Percentiles rank a stretch among this genome's conserved stretches.
These are phyloP conservation scores for Hypoxylon sp. DNA, from an alignment of 2,329 filamentous ascomycete species.

Conservation along the genomic window DNA sequence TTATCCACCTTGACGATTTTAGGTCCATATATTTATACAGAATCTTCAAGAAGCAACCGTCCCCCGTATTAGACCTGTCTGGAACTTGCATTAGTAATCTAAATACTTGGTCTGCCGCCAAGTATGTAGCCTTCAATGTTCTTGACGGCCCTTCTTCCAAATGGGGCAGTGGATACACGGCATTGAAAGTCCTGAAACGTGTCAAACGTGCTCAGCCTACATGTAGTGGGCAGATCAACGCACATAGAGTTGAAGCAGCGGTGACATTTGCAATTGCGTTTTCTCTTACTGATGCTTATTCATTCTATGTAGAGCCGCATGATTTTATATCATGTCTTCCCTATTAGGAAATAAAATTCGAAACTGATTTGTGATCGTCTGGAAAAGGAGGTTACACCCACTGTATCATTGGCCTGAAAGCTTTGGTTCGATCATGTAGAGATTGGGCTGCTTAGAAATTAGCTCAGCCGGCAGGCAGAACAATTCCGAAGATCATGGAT, in stretches of 20 bases:
- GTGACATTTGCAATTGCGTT: constrained; percentile 11
- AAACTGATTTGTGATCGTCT: not conserved
- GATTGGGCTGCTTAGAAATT: constrained; percentile 11
- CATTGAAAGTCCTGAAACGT: constrained; percentile 25
- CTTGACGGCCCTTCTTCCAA: not conserved
- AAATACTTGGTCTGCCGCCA: not conserved
- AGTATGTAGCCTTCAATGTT: not conserved
- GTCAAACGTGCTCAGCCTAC: not conserved
- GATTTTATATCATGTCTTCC: not conserved
- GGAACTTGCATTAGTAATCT: constrained; percentile 30
- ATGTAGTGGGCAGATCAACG: constrained; percentile 10
- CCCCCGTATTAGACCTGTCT: not conserved
- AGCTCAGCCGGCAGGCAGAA: constrained; percentile 14
- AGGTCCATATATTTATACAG: constrained; percentile 22
- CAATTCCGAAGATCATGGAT: not conserved
- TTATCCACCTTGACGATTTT: constrained; percentile 3
- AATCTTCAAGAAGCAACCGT: constrained; percentile 14
- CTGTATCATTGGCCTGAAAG: constrained; percentile 6
- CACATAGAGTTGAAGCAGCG: constrained; percentile 15
- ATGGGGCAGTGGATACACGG: constrained; percentile 10
- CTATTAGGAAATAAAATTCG: not conserved
- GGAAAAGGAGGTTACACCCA: not conserved
- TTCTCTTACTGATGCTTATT: constrained; percentile 4
- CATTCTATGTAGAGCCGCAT: not conserved
- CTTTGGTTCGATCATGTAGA: not conserved